Percentiles rank a stretch among this genome's conserved stretches.
Evolutionary conservation across 2,329 filamentous ascomycete genomes (phyloP).

Genomic region (Xylariaceae sp.): DNA sequence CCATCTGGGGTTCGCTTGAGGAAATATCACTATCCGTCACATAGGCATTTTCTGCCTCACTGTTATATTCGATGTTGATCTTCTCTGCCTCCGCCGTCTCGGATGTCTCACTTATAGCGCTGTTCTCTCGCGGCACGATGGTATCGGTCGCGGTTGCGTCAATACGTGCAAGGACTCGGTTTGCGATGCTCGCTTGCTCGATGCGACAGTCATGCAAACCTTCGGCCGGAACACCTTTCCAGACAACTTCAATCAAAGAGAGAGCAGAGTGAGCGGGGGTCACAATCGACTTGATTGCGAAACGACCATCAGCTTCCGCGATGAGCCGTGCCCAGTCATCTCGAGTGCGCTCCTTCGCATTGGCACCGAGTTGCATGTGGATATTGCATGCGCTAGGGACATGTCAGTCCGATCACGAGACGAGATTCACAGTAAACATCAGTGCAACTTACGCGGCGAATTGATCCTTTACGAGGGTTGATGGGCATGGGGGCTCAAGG

Average conservation of each 20-base stretch:
- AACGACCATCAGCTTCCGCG: constrained; percentile 11
- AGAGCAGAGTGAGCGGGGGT: constrained; percentile 12
- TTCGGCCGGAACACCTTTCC: constrained; percentile 1
- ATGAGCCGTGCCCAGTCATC: constrained; percentile 15
- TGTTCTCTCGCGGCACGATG: no score
- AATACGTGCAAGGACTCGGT: no score
- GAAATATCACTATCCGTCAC: no score
- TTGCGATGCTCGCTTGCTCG: no score
- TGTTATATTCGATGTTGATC: no score
- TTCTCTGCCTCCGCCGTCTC: no score
- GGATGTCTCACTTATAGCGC: no score
- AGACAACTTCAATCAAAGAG: constrained; percentile 16
- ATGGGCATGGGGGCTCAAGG: neutral
- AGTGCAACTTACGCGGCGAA: constrained; percentile 4
- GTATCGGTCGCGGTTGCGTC: no score
- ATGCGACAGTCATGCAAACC: no score
- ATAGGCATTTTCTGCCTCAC: no score
- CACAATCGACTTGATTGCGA: constrained; percentile 9
- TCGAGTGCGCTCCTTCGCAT: constrained; percentile 15
- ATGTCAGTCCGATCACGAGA: neutral
- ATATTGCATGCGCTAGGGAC: constrained; percentile 11
- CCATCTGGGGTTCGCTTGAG: no score
- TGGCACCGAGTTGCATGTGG: constrained; percentile 15
- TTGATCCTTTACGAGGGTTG: constrained; percentile 2
- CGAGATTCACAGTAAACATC: neutral